Percentiles rank a stretch among this genome's conserved stretches.
Evolutionary conservation across 768 basidiomycete species (phyloP).

Genomic region (Xerocomus potaroensis): DNA sequence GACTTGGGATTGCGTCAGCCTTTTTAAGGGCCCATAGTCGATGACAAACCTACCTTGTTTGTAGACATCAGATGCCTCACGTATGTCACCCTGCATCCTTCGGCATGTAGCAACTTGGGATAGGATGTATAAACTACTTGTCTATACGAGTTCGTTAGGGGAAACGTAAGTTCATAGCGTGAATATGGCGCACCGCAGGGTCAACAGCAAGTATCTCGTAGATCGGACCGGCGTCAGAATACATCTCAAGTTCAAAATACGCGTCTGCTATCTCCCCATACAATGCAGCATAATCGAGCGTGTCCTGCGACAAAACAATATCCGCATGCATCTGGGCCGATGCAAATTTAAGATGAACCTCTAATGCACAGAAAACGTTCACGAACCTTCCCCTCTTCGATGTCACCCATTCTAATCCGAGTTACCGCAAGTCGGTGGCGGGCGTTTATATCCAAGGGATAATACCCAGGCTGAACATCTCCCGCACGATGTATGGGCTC

Average conservation of each 20-base stretch:
- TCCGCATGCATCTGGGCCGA: conserved; percentile 64
- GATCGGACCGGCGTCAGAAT: conserved; percentile 72
- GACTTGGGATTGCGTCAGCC: conserved; percentile 41
- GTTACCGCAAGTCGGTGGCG: conserved; percentile 80
- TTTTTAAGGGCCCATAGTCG: background rate
- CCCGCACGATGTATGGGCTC: conserved; percentile 35
- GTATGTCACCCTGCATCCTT: conserved; percentile 67
- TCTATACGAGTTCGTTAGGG: conserved; percentile 39
- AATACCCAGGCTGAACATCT: conserved; percentile 50
- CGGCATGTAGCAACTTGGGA: conserved; percentile 80
- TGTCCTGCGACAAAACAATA: conserved; percentile 64
- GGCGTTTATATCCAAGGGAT: conserved; percentile 40
- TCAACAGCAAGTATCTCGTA: conserved; percentile 76
- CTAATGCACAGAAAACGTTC: conserved; percentile 29
- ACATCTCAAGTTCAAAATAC: conserved; percentile 64
- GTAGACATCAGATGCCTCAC: conserved; percentile 79
- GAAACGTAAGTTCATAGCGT: background rate
- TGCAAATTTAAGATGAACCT: background rate
- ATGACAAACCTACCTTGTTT: conserved; percentile 55
- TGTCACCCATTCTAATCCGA: conserved; percentile 72
- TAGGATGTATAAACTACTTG: conserved; percentile 66
- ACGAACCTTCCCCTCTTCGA: conserved; percentile 77
- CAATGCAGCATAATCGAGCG: conserved; percentile 69
- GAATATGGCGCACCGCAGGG: conserved; percentile 50
- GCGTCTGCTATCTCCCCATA: conserved; percentile 85